Percentiles rank a stretch among this genome's conserved stretches.
Conservation (phyloP, 371 early-diverging fungal species). For the Batkoa obscura region DNA sequence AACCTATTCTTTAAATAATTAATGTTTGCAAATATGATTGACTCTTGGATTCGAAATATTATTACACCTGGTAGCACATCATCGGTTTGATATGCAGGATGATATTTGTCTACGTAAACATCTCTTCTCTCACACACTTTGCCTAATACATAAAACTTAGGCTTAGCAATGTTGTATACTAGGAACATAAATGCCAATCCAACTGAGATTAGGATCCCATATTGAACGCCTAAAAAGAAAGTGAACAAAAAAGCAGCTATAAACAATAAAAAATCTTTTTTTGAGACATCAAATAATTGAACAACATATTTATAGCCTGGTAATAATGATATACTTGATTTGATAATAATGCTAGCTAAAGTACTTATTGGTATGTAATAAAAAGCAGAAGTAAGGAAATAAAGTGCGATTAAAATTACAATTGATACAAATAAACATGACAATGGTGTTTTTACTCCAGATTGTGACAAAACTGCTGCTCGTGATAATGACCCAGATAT, state of each 20-base stretch:
- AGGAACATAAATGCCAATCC: slow-evolving; percentile 34
- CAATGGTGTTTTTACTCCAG: slow-evolving; percentile 59
- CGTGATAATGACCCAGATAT: slow-evolving; percentile 75
- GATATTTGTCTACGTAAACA: slow-evolving; percentile 7
- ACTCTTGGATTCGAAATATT: slow-evolving; percentile 35
- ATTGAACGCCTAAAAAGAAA: slow-evolving; percentile 36
- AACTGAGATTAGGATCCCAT: slow-evolving; percentile 43
- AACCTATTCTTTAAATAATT: slow-evolving; percentile 22
- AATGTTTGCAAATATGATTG: slow-evolving; percentile 49
- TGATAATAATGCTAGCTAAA: slow-evolving; percentile 22
- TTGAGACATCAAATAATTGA: slow-evolving; percentile 14
- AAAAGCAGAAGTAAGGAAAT: slow-evolving; percentile 57
- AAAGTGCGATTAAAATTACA: slow-evolving; percentile 53
- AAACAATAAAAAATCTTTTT: slow-evolving; percentile 30
- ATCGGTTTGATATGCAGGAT: slow-evolving; percentile 4
- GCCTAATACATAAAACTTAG: slow-evolving; percentile 21
- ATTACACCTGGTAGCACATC: slow-evolving; percentile 30
- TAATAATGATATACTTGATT: slow-evolving; percentile 25
- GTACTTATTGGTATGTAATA: slow-evolving; percentile 60
- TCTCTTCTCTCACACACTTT: slow-evolving; percentile 10
- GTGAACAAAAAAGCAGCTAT: slow-evolving; percentile 33
- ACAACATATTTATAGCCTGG: slow-evolving; percentile 13
- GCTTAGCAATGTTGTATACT: slow-evolving; percentile 46
- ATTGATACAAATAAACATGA: slow-evolving; percentile 50
- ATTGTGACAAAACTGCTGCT: slow-evolving; percentile 54